Evolutionary conservation across 176 grass and related monocot genomes (phyloP), one percentile per base, ranked within the genome.

Genomic region (Oryza punctata): DNA sequence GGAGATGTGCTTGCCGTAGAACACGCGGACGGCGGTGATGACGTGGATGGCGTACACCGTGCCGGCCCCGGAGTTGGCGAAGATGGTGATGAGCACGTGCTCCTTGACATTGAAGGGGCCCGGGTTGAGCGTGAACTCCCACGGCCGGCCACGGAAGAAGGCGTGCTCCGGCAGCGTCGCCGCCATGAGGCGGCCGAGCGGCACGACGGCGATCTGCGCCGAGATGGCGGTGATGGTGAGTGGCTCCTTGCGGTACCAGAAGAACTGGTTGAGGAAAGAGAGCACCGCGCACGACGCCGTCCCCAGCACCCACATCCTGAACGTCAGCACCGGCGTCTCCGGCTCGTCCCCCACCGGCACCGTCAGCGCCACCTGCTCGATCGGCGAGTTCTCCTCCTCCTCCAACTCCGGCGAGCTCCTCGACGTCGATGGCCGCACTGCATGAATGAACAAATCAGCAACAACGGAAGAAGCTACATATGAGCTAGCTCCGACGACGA

Each of bases 11-110:
- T 92, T 86, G 16, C 84, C 71, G 75, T 95, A 95, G 85, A 95
- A 95, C 27, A 95, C 85, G 27, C 87, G 84, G 23, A 95, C 77
- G 59, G 93, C 93, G 69, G 93, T 95, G 85, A 95, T 89, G 83
- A 95, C 11, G 69, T 95, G 93, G 72, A 95, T 95, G 47, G 93
- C 90, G 70, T 95, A 95, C 38, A 95, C 93, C 13, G 87, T 95
- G 29, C 93, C 93, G n/a, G 93, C 93, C 21, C 93, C 93, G 72
- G 93, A 95, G 81, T 95, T 95, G 70, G 93, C 93, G 47, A 95
- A 95, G 80, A 95, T 95, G 85, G 93, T 95, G 69, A 95, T 84
- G 69, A 95, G 72, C 24, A 95, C 93, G 77, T 95, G 93, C 82
- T 95, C 93, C 78, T 95, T 95, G 0, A 95, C 87, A 75, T 92